Evolutionary conservation across 1,284 basidiomycete species (phyloP), one percentile per base, ranked within the genome.

Genomic region (Flammula alnicola): DNA sequence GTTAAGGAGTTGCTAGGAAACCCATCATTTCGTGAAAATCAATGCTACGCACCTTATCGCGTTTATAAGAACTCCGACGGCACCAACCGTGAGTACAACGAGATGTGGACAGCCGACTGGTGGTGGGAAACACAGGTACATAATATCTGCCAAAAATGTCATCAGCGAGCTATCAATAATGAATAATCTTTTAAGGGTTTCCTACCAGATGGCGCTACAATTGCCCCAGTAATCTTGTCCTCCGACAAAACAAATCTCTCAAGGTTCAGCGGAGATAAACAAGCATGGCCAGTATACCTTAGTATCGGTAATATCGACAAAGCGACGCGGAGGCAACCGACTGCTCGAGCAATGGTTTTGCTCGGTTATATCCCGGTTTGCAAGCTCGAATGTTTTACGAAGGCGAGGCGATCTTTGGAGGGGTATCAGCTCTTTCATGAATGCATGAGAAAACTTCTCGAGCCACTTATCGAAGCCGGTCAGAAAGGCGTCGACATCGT

Each of bases 61-160:
- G 53, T 66, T 2, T 74, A 64, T 43, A 47, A 43, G 0, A 61
- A 73, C 32, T 14, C 12, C 0, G 47, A 55, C 2, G 60, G 60
- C 2, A 53, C 36, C 1, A 49, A 50, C 4, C 56, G 64, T 0
- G 46, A 65, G 1, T 70, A 65, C 44, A 54, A 63, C 19, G 68
- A 77, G 40, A 74, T 74, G 69, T 72, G 67, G 65, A 73, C 70
- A 0, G 66, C 37, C 0, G 62, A 75, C 20, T 75, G 72, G 73
- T 75, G 73, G 73, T 73, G 69, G 71, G 49, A 69, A 0, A 57
- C 56, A 0, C 73, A 75, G 59, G 71, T 74, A 30, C 42, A 60
- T 45, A n/a, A 25, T 25, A 17, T 25, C 19, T 23, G n/a, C n/a
- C n/a, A n/a, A n/a, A n/a, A n/a, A n/a, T n/a, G n/a, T n/a, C n/a